These are phyloP conservation scores for Spathaspora sp. DNA, from an alignment of 805 yeast genomes.

Conservation along the genomic window DNA sequence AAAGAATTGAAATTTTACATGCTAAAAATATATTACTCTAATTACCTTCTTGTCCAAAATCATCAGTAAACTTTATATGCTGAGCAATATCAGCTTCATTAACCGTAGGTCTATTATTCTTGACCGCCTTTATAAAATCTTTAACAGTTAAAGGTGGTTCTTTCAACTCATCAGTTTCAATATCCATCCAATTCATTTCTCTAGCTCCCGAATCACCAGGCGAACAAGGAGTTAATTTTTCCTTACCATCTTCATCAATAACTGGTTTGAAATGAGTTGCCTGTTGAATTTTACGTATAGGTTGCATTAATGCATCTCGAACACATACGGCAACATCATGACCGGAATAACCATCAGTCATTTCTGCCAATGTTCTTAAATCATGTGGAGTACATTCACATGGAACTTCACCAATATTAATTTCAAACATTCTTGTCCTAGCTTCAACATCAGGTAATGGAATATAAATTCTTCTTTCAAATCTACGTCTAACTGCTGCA, in stretches of 20 bases:
- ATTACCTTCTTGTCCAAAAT: constrained; percentile 97
- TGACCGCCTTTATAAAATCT: constrained; percentile 90
- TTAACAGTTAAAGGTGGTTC: constrained; percentile 89
- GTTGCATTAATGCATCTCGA: constrained; percentile 96
- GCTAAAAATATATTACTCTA: constrained; percentile 19
- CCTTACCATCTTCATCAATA: constrained; percentile 34
- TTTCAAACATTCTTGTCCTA: constrained; percentile 87
- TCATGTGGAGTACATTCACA: constrained; percentile 73
- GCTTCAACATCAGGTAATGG: constrained; percentile 94
- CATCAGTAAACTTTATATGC: constrained; percentile 85
- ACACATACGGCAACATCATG: constrained; percentile 96
- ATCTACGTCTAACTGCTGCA: constrained; percentile 95
- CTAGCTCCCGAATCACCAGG: constrained; percentile 89
- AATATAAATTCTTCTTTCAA: constrained; percentile 91
- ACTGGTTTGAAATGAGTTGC: constrained; percentile 90
- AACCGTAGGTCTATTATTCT: constrained; percentile 91
- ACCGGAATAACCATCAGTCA: constrained; percentile 98
- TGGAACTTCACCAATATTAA: constrained; percentile 88
- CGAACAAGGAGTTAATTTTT: constrained; percentile 83
- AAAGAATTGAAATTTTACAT: background rate
- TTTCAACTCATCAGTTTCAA: constrained; percentile 80
- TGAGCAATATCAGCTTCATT: constrained; percentile 76
- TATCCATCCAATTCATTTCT: constrained; percentile 92
- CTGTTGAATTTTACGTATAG: constrained; percentile 89
- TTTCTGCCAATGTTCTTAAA: constrained; percentile 72